phyloP scores from a whole-genome alignment of 441 rosid genomes.

The Adansonia grandidieri region DNA sequence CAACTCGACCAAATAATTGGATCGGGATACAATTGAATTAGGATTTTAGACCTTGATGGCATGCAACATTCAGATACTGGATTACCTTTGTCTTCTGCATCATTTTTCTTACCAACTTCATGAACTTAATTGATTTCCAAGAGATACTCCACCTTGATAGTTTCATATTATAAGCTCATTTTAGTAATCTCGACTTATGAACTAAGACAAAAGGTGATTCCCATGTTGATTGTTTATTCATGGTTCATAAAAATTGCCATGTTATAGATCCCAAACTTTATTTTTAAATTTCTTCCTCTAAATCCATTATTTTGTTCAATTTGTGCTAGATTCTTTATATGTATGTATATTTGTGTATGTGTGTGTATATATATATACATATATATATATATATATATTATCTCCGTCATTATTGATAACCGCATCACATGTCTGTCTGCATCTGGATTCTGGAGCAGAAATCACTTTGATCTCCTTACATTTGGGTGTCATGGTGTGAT shows the following conservation, averaged over 20 bases:
- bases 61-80: neutral
- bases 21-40: neutral
- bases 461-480: neutral
- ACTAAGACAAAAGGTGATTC: neutral
- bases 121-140: neutral
- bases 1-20: neutral
- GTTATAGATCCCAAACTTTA: neutral
- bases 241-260: neutral
- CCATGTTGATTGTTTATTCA: neutral
- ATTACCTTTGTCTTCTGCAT: neutral
- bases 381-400: no score
- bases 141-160: slow-evolving; percentile 3
- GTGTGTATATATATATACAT: no score
- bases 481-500: neutral
- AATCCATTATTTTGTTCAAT: neutral
- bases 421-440: neutral
- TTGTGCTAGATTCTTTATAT: no score
- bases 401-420: no score
- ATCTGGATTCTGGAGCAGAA: neutral
- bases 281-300: neutral
- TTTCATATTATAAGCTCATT: neutral
- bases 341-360: neutral
- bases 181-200: neutral
- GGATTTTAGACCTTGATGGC: slow-evolving; percentile 6
- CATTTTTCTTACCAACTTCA: neutral